phyloP scores from a whole-genome alignment of 1,284 basidiomycete genomes.

The Lentinus polychrous region DNA sequence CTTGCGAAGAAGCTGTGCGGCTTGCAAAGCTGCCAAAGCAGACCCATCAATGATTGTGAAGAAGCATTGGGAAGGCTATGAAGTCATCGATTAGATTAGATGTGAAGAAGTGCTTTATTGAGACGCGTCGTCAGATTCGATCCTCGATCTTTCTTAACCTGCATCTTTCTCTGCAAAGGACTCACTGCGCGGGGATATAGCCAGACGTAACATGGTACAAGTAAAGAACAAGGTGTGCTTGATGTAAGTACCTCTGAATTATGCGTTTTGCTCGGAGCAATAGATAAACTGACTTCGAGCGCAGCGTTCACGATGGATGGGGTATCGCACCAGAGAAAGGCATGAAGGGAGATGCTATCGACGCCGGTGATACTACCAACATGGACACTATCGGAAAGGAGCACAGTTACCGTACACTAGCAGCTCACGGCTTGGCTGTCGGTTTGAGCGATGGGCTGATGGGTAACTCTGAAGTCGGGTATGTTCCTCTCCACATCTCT shows the following conservation, averaged over 20 bases:
- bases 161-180: too few species aligned
- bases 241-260: conserved; percentile 48
- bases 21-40: too few species aligned
- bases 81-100: too few species aligned
- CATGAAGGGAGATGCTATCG: conserved; percentile 82
- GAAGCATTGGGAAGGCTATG: too few species aligned
- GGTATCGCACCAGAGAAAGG: conserved; percentile 64
- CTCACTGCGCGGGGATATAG: background rate
- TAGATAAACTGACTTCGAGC: background rate
- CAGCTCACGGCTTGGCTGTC: conserved; percentile 81
- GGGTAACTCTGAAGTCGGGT: conserved; percentile 96
- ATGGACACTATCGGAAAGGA: conserved; percentile 83
- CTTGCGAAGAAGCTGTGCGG: too few species aligned
- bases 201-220: conserved; percentile 29
- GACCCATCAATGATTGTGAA: too few species aligned
- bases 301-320: conserved; percentile 92
- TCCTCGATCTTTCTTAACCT: too few species aligned
- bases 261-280: background rate
- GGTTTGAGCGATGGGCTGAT: conserved; percentile 88
- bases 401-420: conserved; percentile 67
- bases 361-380: conserved; percentile 72
- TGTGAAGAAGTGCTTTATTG: too few species aligned
- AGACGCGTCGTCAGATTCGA: too few species aligned
- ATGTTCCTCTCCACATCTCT: conserved; percentile 21
- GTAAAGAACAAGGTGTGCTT: conserved; percentile 87